Base-by-base conservation (phyloP, 257 asterid species). In the Ligustrum vulgare region DNA sequence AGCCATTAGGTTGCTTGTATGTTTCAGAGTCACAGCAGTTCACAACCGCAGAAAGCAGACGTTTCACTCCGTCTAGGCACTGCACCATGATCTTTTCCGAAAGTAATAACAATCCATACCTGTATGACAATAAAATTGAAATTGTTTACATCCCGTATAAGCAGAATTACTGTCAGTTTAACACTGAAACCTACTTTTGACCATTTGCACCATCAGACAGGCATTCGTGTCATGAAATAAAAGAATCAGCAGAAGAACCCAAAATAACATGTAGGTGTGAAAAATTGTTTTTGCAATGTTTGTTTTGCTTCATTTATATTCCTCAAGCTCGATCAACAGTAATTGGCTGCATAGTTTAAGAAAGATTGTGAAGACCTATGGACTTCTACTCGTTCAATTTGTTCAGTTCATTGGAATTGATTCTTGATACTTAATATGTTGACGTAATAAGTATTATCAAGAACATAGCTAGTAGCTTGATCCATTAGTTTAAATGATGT, bases 21-120 rank as follows among this genome's bases (percentile, higher is more conserved):
- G 77, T 81, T 75, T 88, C 92, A 70, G 93, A 77, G 69, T 87
- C 89, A 63, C 90, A 88, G 78, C 93, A 90, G 80, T 70, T 90
- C 70, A 80, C 77, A 79, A 86, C 71, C 74, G 88, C 85, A 76
- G 79, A 86, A 80, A 85, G 83, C 65, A 84, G 69, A 83, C 80
- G 86, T 75, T 86, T 86, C 81, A 87, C 83, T 70, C 90, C 86
- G 67, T 82, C 86, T 76, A 90, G 74, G 82, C 89, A 90, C 89
- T 77, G 89, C 81, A 87, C 85, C 92, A 88, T 89, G 80, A 78
- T 88, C 86, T 80, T 82, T 77, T 86, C 87, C 88, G 76, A 65
- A 67, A 71, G 82, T 79, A 84, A 83, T 49, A 75, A 80, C 84
- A 79, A 68, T 78, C 82, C 86, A 88, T 84, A 75, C 86, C 92